These are phyloP conservation scores for Colletotrichum lindemuthianum DNA, from an alignment of 2,329 filamentous ascomycete species.

Conservation along the genomic window DNA sequence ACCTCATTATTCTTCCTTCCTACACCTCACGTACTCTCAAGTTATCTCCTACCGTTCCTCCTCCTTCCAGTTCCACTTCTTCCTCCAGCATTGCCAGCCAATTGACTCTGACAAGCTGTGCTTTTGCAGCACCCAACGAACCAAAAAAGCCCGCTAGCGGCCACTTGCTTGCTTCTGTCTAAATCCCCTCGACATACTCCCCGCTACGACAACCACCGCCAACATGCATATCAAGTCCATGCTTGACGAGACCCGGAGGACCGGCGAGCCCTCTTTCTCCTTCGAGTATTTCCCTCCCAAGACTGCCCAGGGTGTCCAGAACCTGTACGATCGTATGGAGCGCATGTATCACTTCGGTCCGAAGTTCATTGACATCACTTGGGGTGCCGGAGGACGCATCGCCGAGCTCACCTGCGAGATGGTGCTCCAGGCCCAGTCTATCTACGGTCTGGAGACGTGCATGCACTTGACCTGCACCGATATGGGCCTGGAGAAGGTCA, in stretches of 20 bases:
- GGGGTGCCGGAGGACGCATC: slow-evolving; percentile 93
- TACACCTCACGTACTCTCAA: slow-evolving; percentile 9
- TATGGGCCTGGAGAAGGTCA: slow-evolving; percentile 93
- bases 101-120: slow-evolving; percentile 22
- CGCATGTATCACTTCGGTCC: slow-evolving; percentile 96
- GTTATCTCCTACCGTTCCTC: not conserved
- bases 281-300: slow-evolving; percentile 99
- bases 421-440: slow-evolving; percentile 94
- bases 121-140: slow-evolving; percentile 18
- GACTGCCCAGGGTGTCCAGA: slow-evolving; percentile 96
- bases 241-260: slow-evolving; percentile 81
- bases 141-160: slow-evolving; percentile 23
- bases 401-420: slow-evolving; percentile 96
- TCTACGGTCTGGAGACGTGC: slow-evolving; percentile 96
- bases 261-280: slow-evolving; percentile 88
- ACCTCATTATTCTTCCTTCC: not conserved
- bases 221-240: slow-evolving; percentile 97
- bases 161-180: not conserved
- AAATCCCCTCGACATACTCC: slow-evolving; percentile 1
- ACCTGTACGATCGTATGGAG: slow-evolving; percentile 99
- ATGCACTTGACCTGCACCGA: slow-evolving; percentile 99
- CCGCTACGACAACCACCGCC: not conserved
- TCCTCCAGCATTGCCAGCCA: not conserved
- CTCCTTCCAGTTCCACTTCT: not conserved
- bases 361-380: slow-evolving; percentile 97